Base-by-base conservation (phyloP, 208 protist genomes). In the Leishmania lainsoni region DNA sequence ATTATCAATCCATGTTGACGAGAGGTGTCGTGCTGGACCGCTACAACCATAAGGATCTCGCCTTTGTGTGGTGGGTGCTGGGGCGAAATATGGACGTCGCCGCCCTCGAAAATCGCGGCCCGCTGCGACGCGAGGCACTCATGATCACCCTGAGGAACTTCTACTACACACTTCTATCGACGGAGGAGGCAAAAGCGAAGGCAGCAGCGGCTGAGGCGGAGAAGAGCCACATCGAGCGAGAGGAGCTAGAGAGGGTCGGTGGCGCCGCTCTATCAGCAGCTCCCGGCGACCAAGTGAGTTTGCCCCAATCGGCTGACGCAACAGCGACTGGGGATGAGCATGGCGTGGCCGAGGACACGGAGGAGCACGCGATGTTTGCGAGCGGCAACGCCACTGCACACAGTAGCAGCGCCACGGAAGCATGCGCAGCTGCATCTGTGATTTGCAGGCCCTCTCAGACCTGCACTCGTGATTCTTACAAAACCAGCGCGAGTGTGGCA, bases 41-140 rank as follows among this genome's bases (percentile, higher is more conserved):
- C n/a, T 94, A 93, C 81, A 96, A 90, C 76, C 81, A 93, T 73
- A 96, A 96, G 78, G 91, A 95, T 66, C 78, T 96, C 56, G 89
- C 86, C 61, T 96, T 96, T 86, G 87, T 89, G 54, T 95, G 91
- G 89, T 96, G 93, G 93, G 93, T 96, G 32, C 72, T 96, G n/a
- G 89, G 90, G 10, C 83, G 86, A 22, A 89, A 96, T 76, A 96
- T 96, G 93, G 83, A 94, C 83, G 83, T 84, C 6, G 76, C 76
- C 3, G 90, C 87, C 5, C 83, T 96, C 51, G 85, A 92, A 69
- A 74, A 86, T 12, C 80, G 83, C 16, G 78, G 88, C 51, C 83
- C 90, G 3, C 80, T 86, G 75, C 89, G 93, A 26, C 89, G 91
- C 10, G 93, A 96, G 83, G 87, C 89, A 32, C 79, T 96, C 52